phyloP scores from a whole-genome alignment of 2,329 filamentous ascomycete species.

The Harringtonia lauricola region DNA sequence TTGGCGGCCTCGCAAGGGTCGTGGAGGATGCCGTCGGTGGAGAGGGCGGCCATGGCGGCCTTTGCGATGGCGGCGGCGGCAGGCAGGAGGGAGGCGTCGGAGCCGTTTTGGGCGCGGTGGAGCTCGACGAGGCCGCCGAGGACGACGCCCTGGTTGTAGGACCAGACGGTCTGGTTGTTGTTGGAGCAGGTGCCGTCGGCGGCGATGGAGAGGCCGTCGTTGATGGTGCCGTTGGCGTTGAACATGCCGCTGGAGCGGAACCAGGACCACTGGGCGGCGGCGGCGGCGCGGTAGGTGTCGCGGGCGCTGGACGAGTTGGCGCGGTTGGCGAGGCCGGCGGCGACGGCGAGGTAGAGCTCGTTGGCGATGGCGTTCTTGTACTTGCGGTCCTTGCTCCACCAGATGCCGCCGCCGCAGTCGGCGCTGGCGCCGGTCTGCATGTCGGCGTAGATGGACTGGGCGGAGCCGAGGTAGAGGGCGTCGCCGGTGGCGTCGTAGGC shows the following conservation, averaged over 20 bases:
- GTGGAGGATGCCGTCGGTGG: conserved; percentile 35
- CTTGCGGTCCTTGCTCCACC: conserved; percentile 41
- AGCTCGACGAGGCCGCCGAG: conserved; percentile 42
- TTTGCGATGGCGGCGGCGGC: conserved; percentile 37
- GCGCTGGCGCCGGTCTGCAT: conserved; percentile 33
- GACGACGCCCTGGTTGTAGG: conserved; percentile 47
- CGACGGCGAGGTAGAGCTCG: conserved; percentile 42
- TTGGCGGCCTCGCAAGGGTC: conserved; percentile 42
- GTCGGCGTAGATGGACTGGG: conserved; percentile 42
- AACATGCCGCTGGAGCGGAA: conserved; percentile 39
- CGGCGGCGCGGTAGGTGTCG: conserved; percentile 32
- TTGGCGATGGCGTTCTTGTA: conserved; percentile 45
- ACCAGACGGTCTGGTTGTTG: conserved; percentile 33
- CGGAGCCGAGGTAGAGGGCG: conserved; percentile 35
- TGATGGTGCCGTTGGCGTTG: conserved; percentile 35
- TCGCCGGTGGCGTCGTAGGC: conserved; percentile 39
- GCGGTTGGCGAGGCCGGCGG: conserved; percentile 41
- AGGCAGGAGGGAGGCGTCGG: conserved; percentile 27
- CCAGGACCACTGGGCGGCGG: conserved; percentile 38
- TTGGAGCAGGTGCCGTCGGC: conserved; percentile 34
- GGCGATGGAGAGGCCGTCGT: conserved; percentile 36
- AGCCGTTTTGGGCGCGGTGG: conserved; percentile 23
- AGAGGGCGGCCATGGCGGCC: conserved; percentile 35
- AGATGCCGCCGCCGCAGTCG: conserved; percentile 41
- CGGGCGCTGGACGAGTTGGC: conserved; percentile 19